Conservation (phyloP, 169 alveolate genomes). For the Cyclospora cayetanensis region DNA sequence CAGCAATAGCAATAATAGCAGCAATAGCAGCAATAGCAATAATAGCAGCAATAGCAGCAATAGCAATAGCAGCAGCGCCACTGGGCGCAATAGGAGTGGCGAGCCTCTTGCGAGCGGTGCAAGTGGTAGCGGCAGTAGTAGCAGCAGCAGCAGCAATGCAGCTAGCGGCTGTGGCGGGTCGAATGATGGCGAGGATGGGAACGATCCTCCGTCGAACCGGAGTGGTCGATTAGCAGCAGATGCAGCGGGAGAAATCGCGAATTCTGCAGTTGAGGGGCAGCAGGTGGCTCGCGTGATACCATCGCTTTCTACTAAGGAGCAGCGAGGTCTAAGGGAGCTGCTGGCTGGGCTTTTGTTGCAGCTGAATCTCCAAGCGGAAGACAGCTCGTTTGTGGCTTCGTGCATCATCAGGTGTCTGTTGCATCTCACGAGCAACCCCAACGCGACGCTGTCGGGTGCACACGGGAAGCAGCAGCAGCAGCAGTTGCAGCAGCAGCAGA, state of each 20-base stretch:
- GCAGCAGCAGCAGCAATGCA: background rate
- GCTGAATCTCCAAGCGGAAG: background rate
- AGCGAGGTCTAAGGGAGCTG: conserved; percentile 39
- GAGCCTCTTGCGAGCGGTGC: background rate
- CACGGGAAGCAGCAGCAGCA: background rate
- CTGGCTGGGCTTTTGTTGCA: conserved; percentile 40
- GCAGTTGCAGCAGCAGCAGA: conserved; percentile 33
- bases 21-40: conserved; percentile 21
- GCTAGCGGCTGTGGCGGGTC: background rate
- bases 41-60: background rate
- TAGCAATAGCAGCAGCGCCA: background rate
- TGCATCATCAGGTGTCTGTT: conserved; percentile 16
- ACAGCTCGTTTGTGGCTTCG: background rate
- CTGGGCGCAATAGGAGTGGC: background rate
- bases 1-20: background rate
- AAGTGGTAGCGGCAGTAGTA: conserved; percentile 28
- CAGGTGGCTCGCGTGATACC: background rate
- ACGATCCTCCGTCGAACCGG: background rate
- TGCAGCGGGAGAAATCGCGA: background rate
- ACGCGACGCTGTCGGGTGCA: background rate
- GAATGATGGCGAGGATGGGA: conserved; percentile 18
- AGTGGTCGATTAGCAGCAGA: background rate
- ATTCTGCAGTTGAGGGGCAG: background rate
- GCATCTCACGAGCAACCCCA: background rate
- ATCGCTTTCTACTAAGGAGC: background rate